Evolutionary conservation across 2,329 filamentous ascomycete genomes (phyloP).

Genomic region (Fusarium penzigii): DNA sequence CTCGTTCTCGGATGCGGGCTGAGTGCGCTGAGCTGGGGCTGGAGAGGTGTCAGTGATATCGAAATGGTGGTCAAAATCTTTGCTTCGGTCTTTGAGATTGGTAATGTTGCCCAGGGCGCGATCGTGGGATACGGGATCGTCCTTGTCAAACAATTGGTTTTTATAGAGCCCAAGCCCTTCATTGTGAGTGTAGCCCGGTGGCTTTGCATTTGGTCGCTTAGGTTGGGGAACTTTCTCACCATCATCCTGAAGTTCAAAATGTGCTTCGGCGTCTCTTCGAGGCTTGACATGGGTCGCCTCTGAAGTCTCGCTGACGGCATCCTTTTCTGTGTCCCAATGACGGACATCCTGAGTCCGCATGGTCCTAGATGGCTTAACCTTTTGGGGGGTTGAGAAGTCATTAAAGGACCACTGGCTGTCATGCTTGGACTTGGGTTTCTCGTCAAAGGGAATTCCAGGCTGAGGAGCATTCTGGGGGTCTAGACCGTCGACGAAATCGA

Average conservation of each 20-base stretch:
- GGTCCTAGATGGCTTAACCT: conserved; percentile 61
- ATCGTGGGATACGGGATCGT: conserved; percentile 44
- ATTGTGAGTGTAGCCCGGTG: conserved; percentile 62
- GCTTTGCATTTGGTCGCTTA: conserved; percentile 44
- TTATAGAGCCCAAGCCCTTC: conserved; percentile 71
- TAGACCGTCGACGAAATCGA: conserved; percentile 73
- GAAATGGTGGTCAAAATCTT: conserved; percentile 80
- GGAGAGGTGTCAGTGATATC: conserved; percentile 70
- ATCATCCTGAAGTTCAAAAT: conserved; percentile 84
- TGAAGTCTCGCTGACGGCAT: conserved; percentile 52
- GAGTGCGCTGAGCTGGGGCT: conserved; percentile 41
- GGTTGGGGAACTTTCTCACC: conserved; percentile 57
- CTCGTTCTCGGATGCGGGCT: conserved; percentile 46
- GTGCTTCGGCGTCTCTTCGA: conserved; percentile 76
- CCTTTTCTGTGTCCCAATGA: conserved; percentile 76
- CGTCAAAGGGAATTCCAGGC: conserved; percentile 41
- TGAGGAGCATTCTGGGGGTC: conserved; percentile 51
- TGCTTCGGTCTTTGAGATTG: conserved; percentile 71
- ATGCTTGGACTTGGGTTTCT: conserved; percentile 61
- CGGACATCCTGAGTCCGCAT: conserved; percentile 68
- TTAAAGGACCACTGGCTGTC: conserved; percentile 82
- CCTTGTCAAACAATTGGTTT: conserved; percentile 69
- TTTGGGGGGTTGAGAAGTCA: conserved; percentile 83
- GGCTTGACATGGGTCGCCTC: conserved; percentile 63
- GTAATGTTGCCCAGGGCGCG: conserved; percentile 65